Conservation (phyloP, 208 protist species). For the Acanthamoeba divionensis region DNA sequence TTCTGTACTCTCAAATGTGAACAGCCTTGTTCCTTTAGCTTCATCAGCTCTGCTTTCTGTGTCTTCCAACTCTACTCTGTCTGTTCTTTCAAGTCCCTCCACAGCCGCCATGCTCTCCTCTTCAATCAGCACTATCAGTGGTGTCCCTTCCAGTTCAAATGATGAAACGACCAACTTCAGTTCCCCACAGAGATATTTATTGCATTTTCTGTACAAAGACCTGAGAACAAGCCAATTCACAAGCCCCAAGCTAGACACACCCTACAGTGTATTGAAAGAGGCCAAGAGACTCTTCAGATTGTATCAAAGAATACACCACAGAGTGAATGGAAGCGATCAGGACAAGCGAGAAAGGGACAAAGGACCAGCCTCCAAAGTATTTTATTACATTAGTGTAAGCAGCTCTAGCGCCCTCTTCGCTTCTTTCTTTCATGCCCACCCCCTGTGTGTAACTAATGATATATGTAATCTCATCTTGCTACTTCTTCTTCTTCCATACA, state of each 20-base stretch:
- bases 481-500: constrained; percentile 60
- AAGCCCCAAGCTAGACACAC: neutral
- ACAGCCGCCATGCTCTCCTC: too few species aligned
- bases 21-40: neutral
- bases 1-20: neutral
- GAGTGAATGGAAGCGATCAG: too few species aligned
- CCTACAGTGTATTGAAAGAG: neutral
- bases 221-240: constrained; percentile 19
- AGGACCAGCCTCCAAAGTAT: too few species aligned
- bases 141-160: too few species aligned
- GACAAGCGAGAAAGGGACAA: too few species aligned
- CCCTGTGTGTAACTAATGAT: too few species aligned
- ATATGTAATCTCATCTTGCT: too few species aligned
- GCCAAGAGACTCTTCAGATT: constrained; percentile 61
- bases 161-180: too few species aligned
- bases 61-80: neutral
- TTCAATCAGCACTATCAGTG: too few species aligned
- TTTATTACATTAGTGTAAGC: too few species aligned
- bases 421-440: too few species aligned
- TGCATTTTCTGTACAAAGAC: constrained; percentile 60
- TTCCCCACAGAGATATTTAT: neutral
- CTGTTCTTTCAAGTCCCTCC: neutral
- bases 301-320: constrained; percentile 57
- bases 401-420: too few species aligned
- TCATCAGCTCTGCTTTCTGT: neutral